Conservation (phyloP, 108 stramenopile genomes). For the Cyclostephanos tholiformis region DNA sequence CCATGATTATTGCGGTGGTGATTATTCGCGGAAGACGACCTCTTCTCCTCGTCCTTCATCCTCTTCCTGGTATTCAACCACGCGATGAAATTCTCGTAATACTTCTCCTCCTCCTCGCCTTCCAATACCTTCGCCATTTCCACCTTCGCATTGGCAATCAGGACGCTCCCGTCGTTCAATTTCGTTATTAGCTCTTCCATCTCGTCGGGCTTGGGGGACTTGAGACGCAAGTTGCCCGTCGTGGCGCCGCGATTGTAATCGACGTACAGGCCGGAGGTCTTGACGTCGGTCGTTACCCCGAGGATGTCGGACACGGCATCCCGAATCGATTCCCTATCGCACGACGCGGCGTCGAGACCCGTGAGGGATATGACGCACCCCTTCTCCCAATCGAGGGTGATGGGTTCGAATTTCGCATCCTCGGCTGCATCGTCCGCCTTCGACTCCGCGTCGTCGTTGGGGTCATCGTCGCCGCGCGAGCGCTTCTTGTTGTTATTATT, state of each 20-base stretch:
- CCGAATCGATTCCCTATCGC: conserved; percentile 79
- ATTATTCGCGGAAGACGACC: not conserved
- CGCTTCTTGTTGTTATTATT: conserved; percentile 15
- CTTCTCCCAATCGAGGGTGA: conserved; percentile 74
- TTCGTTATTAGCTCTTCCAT: conserved; percentile 63
- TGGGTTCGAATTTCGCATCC: conserved; percentile 48
- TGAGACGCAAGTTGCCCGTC: conserved; percentile 76
- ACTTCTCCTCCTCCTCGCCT: conserved; percentile 86
- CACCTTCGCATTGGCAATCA: conserved; percentile 68
- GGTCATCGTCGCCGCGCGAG: conserved; percentile 9
- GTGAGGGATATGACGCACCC: conserved; percentile 79
- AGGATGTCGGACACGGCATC: conserved; percentile 61
- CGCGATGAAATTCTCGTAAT: conserved; percentile 76
- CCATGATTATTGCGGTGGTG: not conserved
- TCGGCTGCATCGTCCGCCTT: conserved; percentile 29
- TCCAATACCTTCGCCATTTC: conserved; percentile 65
- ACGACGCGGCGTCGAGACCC: conserved; percentile 62
- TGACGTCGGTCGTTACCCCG: conserved; percentile 62
- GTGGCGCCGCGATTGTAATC: conserved; percentile 80
- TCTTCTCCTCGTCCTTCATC: conserved; percentile 62
- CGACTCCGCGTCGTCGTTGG: conserved; percentile 26
- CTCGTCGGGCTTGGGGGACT: conserved; percentile 52
- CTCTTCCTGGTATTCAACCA: conserved; percentile 76
- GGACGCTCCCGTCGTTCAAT: conserved; percentile 63
- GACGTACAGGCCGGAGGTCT: conserved; percentile 76